phyloP scores from a whole-genome alignment of 306 rosid genomes.

The Oxytropis ochrocephala region DNA sequence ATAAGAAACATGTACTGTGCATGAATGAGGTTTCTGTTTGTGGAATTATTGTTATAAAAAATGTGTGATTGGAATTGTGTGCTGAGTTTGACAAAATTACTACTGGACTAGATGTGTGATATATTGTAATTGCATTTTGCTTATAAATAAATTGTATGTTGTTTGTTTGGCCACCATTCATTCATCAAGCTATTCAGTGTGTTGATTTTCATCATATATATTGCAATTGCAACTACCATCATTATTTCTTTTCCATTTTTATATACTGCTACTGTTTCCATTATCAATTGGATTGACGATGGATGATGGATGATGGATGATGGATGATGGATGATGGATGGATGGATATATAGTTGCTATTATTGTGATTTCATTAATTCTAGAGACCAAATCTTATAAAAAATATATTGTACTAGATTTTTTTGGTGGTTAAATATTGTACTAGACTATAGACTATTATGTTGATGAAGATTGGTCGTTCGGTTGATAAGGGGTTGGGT shows the following conservation, averaged over 20 bases:
- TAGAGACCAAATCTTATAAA: background rate
- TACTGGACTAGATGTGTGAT: background rate
- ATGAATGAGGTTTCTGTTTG: constrained; percentile 17
- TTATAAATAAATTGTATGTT: constrained; percentile 17
- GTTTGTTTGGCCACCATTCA: constrained; percentile 21
- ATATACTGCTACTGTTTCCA: constrained; percentile 3
- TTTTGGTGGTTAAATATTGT: too few relatives aligned
- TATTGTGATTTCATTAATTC: constrained; percentile 32
- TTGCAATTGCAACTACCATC: constrained; percentile 28
- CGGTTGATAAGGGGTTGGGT: too few relatives aligned
- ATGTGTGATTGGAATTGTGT: background rate
- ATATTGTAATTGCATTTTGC: constrained; percentile 6
- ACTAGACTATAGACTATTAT: background rate
- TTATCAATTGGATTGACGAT: constrained; percentile 22
- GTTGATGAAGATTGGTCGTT: too few relatives aligned
- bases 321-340: too few relatives aligned
- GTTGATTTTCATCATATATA: constrained; percentile 31
- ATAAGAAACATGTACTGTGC: constrained; percentile 27
- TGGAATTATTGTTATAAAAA: background rate
- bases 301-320: too few relatives aligned
- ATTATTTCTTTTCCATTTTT: constrained; percentile 26
- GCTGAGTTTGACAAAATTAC: background rate
- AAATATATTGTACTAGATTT: too few relatives aligned
- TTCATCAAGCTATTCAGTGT: constrained; percentile 25
- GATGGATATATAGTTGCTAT: constrained; percentile 22